Evolutionary conservation across 2,329 filamentous ascomycete genomes (phyloP).

Genomic region (Neoarthrinium moseri): DNA sequence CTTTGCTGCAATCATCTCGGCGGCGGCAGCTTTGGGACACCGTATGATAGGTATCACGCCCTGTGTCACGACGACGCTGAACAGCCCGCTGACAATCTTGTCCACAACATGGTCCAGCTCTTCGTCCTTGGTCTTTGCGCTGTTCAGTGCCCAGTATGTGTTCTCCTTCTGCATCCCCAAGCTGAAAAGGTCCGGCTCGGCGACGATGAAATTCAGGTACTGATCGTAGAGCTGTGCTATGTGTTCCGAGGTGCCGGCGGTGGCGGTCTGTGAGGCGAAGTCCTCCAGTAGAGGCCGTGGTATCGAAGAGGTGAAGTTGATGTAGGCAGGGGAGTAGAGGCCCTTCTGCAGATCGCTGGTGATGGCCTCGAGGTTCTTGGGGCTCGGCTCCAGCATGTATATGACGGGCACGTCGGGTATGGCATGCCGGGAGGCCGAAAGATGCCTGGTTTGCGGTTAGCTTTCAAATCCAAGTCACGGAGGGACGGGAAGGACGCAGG

Average conservation of each 20-base stretch:
- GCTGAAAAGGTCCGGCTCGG: conserved; percentile 93
- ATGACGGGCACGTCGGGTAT: conserved; percentile 97
- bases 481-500: no score
- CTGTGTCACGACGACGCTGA: conserved; percentile 98
- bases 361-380: conserved; percentile 77
- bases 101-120: conserved; percentile 86
- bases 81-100: conserved; percentile 91
- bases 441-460: conserved; percentile 70
- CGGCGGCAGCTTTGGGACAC: conserved; percentile 88
- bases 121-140: conserved; percentile 84
- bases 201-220: conserved; percentile 95
- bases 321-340: conserved; percentile 89
- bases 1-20: conserved; percentile 91
- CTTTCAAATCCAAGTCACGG: no score
- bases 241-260: conserved; percentile 80
- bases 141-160: conserved; percentile 96
- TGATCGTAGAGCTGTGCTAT: conserved; percentile 95
- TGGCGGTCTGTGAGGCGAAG: conserved; percentile 84
- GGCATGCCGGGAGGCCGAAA: conserved; percentile 76
- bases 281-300: conserved; percentile 89
- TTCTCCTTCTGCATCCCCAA: conserved; percentile 87
- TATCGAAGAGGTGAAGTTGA: conserved; percentile 96
- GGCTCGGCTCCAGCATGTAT: conserved; percentile 89
- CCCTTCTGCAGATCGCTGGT: conserved; percentile 82
- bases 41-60: conserved; percentile 93